A percentile compares a stretch with the other conserved stretches of the same genome.
These are phyloP conservation scores for Trichocladium antarcticum DNA, from an alignment of 495 filamentous ascomycete species.

Conservation along the genomic window DNA sequence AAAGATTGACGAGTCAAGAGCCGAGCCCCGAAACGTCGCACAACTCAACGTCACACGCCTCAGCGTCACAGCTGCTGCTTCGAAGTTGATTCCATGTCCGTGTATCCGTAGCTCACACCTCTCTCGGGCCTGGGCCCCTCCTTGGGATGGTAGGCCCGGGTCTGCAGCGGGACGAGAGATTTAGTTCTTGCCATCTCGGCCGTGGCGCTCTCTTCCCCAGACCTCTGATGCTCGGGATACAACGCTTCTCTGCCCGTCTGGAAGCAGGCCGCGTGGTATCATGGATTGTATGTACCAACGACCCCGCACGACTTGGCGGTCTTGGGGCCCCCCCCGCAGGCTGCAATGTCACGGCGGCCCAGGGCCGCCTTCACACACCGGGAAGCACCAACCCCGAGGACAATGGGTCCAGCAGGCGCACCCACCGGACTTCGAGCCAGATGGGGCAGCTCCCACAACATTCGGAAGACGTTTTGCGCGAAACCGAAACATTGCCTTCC, in stretches of 20 bases:
- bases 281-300: no score
- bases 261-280: no score
- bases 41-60: no score
- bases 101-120: neutral
- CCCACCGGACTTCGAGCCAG: constrained; percentile 10
- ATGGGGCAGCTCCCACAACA: constrained; percentile 15
- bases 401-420: neutral
- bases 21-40: neutral
- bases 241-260: no score
- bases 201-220: neutral
- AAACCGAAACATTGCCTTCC: neutral
- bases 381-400: neutral
- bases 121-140: neutral
- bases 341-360: neutral
- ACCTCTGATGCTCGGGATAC: neutral
- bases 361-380: neutral
- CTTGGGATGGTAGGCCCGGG: no score
- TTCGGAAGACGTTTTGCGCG: neutral
- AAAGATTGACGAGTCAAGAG: neutral
- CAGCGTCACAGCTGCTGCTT: no score
- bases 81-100: no score
- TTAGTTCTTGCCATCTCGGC: neutral
- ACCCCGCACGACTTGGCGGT: neutral
- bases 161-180: neutral
- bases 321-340: neutral